Evolutionary conservation across 805 yeast species (phyloP).

Genomic region (Nakazawaea holstii): DNA sequence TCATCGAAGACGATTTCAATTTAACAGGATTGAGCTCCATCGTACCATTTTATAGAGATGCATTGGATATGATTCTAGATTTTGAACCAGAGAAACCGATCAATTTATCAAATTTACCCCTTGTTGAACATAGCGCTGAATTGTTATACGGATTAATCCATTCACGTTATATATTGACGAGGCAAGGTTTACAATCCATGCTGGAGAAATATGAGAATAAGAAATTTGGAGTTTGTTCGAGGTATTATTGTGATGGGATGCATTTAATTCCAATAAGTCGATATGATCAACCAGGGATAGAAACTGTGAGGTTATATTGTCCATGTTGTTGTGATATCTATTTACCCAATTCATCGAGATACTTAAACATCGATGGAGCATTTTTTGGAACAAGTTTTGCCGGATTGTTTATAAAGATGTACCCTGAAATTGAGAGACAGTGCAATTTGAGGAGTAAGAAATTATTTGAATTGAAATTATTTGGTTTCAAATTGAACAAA

Average conservation of each 20-base stretch:
- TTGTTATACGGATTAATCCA: constrained; percentile 90
- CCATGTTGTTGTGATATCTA: constrained; percentile 93
- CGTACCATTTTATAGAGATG: constrained; percentile 89
- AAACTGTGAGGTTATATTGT: constrained; percentile 88
- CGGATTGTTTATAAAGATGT: constrained; percentile 84
- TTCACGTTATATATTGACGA: constrained; percentile 83
- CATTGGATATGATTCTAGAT: constrained; percentile 85
- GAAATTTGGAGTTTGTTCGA: constrained; percentile 88
- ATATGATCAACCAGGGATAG: constrained; percentile 85
- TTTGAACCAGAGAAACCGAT: constrained; percentile 60
- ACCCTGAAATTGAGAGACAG: constrained; percentile 83
- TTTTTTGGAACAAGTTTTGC: constrained; percentile 96
- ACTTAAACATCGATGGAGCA: constrained; percentile 90
- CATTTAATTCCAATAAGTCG: constrained; percentile 89
- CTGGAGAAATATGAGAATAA: constrained; percentile 90
- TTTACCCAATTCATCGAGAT: constrained; percentile 81
- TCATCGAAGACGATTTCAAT: constrained; percentile 95
- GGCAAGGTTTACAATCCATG: constrained; percentile 85
- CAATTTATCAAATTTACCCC: constrained; percentile 62
- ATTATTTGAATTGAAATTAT: constrained; percentile 67
- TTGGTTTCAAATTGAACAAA: constrained; percentile 83
- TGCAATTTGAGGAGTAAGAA: constrained; percentile 54
- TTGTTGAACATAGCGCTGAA: constrained; percentile 88
- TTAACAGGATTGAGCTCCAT: constrained; percentile 81
- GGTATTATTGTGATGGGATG: constrained; percentile 85